Base-by-base conservation (phyloP, 1,284 basidiomycete species). In the Anthracocystis walkeri region DNA sequence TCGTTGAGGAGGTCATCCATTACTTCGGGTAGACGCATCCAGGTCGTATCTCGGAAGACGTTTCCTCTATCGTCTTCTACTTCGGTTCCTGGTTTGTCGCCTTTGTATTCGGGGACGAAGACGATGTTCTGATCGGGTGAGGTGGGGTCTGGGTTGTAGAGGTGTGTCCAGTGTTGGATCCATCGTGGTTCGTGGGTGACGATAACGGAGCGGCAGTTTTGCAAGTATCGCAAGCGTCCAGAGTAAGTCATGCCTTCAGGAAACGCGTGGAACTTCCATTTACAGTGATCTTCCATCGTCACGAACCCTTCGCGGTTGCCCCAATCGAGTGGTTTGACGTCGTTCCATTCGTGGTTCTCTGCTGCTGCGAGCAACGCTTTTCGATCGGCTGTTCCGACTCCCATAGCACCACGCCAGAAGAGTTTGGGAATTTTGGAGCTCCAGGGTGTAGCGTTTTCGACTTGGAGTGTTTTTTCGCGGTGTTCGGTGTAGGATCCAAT, bases 51-150 rank as follows among this genome's bases (percentile, higher is more conserved):
- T 12, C 52, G 16, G 4, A 60, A 52, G 8, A 55, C 48, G 10
- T 70, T 33, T 7, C 70, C 73, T 5, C 69, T 21, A 12, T 75
- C 75, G 42, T 78, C 78, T 55, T 80, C 62, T 1, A 77, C 76
- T 29, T 73, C 63, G 5, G 65, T 48, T 7, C 75, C 78, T 1
- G 46, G 57, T 4, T 68, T 20, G 1, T 55, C 65, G 31, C 58
- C 65, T 12, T 65, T 50, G 46, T 65, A 73, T 25, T 68, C 62
- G 53, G 80, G 80, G 21, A 83, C 75, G 25, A 75, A 81, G 44
- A 83, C 81, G 45, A 83, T 83, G 77, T 83, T 83, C 44, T 83
- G 81, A 52, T 83, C 81, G n/a, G 77, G 75, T 45, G 74, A 77
- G 10, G 33, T 27, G 16, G 71, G 67, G 45, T 83, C 75, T 10